Conservation (phyloP, 2,329 filamentous ascomycete species). For the Colletotrichum plurivorum region DNA sequence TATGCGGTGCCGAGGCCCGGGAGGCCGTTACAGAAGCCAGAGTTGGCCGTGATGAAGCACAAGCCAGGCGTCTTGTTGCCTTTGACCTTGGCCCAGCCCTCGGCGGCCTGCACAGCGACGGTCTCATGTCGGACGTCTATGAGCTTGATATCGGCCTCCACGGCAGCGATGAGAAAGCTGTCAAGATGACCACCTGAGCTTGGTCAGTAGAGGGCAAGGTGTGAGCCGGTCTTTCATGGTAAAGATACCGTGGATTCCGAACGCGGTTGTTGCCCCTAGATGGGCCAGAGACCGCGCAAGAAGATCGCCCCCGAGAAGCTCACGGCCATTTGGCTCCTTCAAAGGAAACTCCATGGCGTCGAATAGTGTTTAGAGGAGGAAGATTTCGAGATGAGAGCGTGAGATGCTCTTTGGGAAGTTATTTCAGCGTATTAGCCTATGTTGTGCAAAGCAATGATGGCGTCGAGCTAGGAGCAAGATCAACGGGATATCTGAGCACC, state of each 20-base stretch:
- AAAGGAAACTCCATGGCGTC: conserved; percentile 18
- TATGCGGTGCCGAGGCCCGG: conserved; percentile 23
- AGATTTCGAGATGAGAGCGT: neutral
- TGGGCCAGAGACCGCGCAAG: conserved; percentile 26
- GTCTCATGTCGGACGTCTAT: conserved; percentile 30
- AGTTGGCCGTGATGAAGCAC: conserved; percentile 32
- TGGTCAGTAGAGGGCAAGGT: neutral
- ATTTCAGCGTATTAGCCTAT: neutral
- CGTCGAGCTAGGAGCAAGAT: too few relatives aligned
- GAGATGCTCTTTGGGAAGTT: neutral
- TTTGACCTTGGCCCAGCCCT: conserved; percentile 29
- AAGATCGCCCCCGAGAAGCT: conserved; percentile 23
- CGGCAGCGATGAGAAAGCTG: conserved; percentile 25
- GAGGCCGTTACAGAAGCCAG: conserved; percentile 22
- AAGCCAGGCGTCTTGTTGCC: conserved; percentile 15
- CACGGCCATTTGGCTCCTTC: conserved; percentile 15
- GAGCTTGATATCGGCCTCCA: conserved; percentile 32
- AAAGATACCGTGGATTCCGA: conserved; percentile 15
- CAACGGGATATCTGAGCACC: too few relatives aligned
- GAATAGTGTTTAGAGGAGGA: neutral
- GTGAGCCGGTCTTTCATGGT: neutral
- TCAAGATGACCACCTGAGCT: conserved; percentile 21
- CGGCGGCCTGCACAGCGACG: conserved; percentile 28
- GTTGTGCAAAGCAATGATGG: too few relatives aligned
- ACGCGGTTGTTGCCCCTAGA: conserved; percentile 17